Percentiles rank a stretch among this genome's conserved stretches.
Conservation (phyloP, 2,329 filamentous ascomycete species). For the Botrytis tulipae region DNA sequence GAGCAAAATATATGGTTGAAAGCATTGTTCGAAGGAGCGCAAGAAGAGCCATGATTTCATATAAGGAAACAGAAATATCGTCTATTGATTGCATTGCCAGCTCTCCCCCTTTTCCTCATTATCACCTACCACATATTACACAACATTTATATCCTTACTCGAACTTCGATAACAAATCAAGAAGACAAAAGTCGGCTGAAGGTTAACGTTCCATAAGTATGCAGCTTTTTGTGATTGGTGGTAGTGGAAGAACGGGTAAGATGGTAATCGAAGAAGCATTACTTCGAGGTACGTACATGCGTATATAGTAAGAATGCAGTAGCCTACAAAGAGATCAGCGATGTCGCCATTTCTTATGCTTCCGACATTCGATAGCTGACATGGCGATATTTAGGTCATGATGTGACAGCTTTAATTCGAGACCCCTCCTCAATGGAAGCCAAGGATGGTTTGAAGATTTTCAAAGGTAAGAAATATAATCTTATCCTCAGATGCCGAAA, state of each 20-base stretch:
- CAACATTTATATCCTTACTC: neutral
- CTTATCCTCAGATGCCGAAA: neutral
- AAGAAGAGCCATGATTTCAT: neutral
- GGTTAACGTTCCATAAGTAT: constrained; percentile 21
- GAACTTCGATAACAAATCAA: neutral
- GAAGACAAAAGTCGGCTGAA: neutral
- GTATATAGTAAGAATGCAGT: constrained; percentile 14
- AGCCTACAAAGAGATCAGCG: neutral
- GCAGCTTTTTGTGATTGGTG: constrained; percentile 45
- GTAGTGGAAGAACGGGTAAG: constrained; percentile 48
- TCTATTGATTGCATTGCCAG: neutral
- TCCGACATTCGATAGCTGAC: neutral
- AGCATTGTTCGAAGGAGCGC: neutral
- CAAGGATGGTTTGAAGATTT: constrained; percentile 41
- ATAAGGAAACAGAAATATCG: constrained; percentile 6
- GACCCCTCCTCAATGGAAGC: constrained; percentile 39
- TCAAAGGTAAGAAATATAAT: constrained; percentile 37
- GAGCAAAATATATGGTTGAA: neutral
- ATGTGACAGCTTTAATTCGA: constrained; percentile 48
- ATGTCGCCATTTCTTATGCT: constrained; percentile 12
- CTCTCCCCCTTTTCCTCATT: neutral
- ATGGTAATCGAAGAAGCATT: constrained; percentile 43
- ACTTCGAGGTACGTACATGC: constrained; percentile 17
- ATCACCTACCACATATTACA: neutral
- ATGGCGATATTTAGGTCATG: constrained; percentile 36